A percentile compares a stretch with the other conserved stretches of the same genome.
These are phyloP conservation scores for Pholiota adiposa DNA, from an alignment of 1,284 basidiomycete genomes.

Conservation along the genomic window DNA sequence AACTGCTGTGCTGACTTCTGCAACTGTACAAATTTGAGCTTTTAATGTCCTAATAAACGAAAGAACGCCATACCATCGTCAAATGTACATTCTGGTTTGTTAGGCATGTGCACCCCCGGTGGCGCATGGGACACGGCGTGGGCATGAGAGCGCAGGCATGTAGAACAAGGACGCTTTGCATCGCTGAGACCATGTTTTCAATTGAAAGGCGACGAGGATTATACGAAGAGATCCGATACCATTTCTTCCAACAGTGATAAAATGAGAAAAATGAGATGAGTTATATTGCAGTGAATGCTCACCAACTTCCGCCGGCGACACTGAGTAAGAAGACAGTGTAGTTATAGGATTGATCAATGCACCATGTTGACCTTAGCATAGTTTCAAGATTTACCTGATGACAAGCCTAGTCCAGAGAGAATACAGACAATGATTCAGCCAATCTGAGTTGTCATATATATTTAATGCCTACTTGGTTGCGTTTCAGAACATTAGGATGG, in stretches of 20 bases:
- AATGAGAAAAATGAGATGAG: conserved; percentile 1
- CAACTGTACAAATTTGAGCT: conserved; percentile 32
- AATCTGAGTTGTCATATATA: neutral
- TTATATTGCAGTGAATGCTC: conserved; percentile 39
- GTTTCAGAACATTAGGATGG: conserved; percentile 57
- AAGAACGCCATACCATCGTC: conserved; percentile 60
- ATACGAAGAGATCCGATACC: conserved; percentile 41
- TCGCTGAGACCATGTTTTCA: conserved; percentile 44
- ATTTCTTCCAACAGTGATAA: conserved; percentile 53
- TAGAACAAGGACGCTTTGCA: conserved; percentile 71
- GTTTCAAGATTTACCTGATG: conserved; percentile 43
- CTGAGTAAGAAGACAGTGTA: conserved; percentile 32
- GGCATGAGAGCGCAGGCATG: conserved; percentile 67
- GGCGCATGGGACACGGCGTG: conserved; percentile 62
- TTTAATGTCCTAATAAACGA: neutral
- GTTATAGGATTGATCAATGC: neutral
- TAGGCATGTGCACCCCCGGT: conserved; percentile 53
- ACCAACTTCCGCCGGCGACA: conserved; percentile 77
- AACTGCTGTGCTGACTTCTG: conserved; percentile 38
- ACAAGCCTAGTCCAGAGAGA: conserved; percentile 40
- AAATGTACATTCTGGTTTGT: conserved; percentile 67
- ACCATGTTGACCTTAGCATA: neutral
- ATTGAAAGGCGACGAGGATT: conserved; percentile 9
- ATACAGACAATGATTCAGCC: conserved; percentile 8
- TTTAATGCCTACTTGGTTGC: conserved; percentile 53